Percentiles rank a stretch among this genome's conserved stretches.
Conservation (phyloP, 2,329 filamentous ascomycete species). For the Gremmenia infestans region DNA sequence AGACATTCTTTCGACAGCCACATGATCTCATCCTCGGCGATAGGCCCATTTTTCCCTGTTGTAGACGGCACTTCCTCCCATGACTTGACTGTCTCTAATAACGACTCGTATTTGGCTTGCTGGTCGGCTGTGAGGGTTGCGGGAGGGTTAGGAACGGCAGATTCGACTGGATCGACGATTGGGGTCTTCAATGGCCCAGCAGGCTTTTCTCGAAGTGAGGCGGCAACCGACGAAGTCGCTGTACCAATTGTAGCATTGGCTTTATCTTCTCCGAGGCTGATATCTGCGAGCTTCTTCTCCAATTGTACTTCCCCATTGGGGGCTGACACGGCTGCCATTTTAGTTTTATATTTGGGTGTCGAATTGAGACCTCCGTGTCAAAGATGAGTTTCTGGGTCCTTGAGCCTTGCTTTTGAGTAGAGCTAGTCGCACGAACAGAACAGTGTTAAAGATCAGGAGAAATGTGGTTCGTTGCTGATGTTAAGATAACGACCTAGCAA, state of each 20-base stretch:
- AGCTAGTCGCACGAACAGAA: no score
- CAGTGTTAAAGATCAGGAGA: no score
- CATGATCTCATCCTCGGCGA: conserved; percentile 76
- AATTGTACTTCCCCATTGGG: background rate
- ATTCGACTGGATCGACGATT: conserved; percentile 24
- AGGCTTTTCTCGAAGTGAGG: conserved; percentile 21
- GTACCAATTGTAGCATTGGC: background rate
- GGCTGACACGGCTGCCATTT: conserved; percentile 4
- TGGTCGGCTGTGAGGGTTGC: conserved; percentile 69
- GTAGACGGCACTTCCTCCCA: conserved; percentile 69
- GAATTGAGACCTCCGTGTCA: no score
- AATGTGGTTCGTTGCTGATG: no score
- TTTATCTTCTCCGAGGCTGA: conserved; percentile 12
- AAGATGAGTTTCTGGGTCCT: no score
- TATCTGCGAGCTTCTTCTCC: conserved; percentile 13
- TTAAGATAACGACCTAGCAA: no score
- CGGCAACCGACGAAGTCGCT: conserved; percentile 12
- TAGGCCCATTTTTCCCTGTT: conserved; percentile 52
- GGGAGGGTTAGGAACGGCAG: conserved; percentile 39
- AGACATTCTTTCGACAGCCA: conserved; percentile 93
- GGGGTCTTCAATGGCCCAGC: conserved; percentile 39
- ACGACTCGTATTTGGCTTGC: conserved; percentile 70
- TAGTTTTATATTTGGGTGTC: background rate
- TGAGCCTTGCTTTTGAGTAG: no score
- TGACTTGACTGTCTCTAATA: conserved; percentile 64